These are phyloP conservation scores for Astrothelium subdiscretum DNA, from an alignment of 495 filamentous ascomycete species.

Conservation along the genomic window DNA sequence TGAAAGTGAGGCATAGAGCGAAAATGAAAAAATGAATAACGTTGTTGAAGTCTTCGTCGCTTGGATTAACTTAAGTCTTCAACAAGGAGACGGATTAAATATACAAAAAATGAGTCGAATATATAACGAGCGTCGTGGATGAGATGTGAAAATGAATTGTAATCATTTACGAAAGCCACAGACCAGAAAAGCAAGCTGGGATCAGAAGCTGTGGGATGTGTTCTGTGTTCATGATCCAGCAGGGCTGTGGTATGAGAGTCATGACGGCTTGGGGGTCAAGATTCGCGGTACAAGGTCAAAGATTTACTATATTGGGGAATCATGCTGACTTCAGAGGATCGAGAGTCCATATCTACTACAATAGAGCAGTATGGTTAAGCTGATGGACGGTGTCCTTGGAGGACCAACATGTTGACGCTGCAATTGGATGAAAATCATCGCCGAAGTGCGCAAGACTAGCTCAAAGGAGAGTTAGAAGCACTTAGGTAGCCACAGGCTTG, in stretches of 20 bases:
- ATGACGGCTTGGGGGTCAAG: background rate
- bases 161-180: background rate
- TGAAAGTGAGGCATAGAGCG: too few species aligned
- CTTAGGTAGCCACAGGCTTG: background rate
- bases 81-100: background rate
- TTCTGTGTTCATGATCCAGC: background rate
- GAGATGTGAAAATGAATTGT: background rate
- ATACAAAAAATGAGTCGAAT: background rate
- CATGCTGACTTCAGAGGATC: background rate
- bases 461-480: background rate
- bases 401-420: background rate
- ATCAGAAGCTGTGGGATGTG: background rate
- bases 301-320: background rate
- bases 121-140: background rate
- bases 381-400: background rate
- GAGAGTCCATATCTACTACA: background rate
- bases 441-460: background rate
- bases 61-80: too few species aligned
- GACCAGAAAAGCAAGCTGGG: background rate
- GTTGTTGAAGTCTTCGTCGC: too few species aligned
- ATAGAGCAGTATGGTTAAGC: background rate
- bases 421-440: background rate
- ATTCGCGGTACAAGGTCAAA: background rate
- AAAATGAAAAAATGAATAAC: too few species aligned
- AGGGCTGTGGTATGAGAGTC: background rate